Evolutionary conservation across 1,284 basidiomycete genomes (phyloP), one percentile per base, ranked within the genome.

Genomic region (Rhodotorula sp.): DNA sequence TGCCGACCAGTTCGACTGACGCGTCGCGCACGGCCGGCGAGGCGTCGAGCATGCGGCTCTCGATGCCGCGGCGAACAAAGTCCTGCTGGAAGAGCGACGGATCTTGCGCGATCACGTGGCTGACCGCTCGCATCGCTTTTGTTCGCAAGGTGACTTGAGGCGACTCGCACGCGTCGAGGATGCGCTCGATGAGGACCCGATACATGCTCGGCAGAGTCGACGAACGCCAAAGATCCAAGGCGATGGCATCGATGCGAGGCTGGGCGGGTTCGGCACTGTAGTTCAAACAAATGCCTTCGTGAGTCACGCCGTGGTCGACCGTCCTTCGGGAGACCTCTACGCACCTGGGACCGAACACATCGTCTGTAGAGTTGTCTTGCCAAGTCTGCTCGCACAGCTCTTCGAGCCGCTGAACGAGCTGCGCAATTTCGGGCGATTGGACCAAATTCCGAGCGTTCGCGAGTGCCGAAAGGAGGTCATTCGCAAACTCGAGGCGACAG

Each of bases 21-120:
- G 93, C 92, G 81, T 99, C 97, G 49, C 96, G 90, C 26, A 99
- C 97, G 39, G 91, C 90, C 1, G 95, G 89, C 0, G 95, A 97
- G 68, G 87, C 89, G 79, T 99, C 96, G 5, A 91, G 84, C 26
- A 99, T 85, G 79, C 96, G 91, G 31, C 87, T 88, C 81, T 97
- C 93, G 74, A 99, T 93, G 0, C 91, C 89, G 57, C 86, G 54
- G 18, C 74, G 71, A 10, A 78, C 67, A 47, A 71, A 68, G 21
- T 62, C 61, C 72, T 87, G 84, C 10, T 87, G 85, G 29, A 97
- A 84, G 26, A 95, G 88, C n/a, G 86, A 88, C 0, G 93, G 88
- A 81, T 97, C 93, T 70, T 89, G 90, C 0, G 88, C 90, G 43
- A 96, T 87, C 43, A 97, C 90, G 77, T 90, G 87, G 5, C 92